phyloP scores from a whole-genome alignment of 2,329 filamentous ascomycete species.

The Colletotrichum salicis region DNA sequence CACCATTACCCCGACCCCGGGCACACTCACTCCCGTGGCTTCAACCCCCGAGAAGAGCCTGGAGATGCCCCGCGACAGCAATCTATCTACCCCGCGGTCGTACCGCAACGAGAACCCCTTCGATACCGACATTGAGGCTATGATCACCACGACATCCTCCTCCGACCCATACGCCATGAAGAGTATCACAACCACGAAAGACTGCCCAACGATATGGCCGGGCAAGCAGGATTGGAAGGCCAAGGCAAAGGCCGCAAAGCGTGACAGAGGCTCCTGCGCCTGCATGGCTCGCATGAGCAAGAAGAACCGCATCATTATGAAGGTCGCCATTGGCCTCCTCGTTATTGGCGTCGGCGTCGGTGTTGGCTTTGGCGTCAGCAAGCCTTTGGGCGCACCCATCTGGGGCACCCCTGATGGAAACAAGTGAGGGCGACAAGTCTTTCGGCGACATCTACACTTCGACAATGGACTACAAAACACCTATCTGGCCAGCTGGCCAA shows the following conservation, averaged over 20 bases:
- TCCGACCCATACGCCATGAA: slow-evolving; percentile 46
- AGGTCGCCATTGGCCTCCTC: slow-evolving; percentile 63
- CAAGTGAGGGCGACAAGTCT: neutral
- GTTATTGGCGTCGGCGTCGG: slow-evolving; percentile 65
- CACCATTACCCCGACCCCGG: slow-evolving; percentile 1
- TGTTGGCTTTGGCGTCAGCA: slow-evolving; percentile 70
- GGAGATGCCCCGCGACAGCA: slow-evolving; percentile 47
- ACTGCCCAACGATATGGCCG: slow-evolving; percentile 67
- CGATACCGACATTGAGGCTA: slow-evolving; percentile 68
- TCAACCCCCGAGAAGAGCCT: slow-evolving; percentile 40
- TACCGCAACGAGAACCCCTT: slow-evolving; percentile 60
- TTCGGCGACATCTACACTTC: neutral
- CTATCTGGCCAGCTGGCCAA: neutral
- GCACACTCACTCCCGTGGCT: slow-evolving; percentile 30
- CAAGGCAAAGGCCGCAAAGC: slow-evolving; percentile 68
- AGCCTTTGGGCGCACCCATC: slow-evolving; percentile 67
- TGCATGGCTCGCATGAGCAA: slow-evolving; percentile 64
- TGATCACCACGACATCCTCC: slow-evolving; percentile 52
- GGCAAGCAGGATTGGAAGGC: slow-evolving; percentile 69
- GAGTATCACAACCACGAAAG: slow-evolving; percentile 52
- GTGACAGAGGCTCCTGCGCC: slow-evolving; percentile 59
- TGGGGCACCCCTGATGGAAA: slow-evolving; percentile 51
- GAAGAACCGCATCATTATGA: slow-evolving; percentile 64
- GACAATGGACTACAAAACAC: neutral
- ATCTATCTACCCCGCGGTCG: slow-evolving; percentile 57